Percentiles rank a stretch among this genome's conserved stretches.
Conservation (phyloP, 2,329 filamentous ascomycete species). For the Alternaria rosae region DNA sequence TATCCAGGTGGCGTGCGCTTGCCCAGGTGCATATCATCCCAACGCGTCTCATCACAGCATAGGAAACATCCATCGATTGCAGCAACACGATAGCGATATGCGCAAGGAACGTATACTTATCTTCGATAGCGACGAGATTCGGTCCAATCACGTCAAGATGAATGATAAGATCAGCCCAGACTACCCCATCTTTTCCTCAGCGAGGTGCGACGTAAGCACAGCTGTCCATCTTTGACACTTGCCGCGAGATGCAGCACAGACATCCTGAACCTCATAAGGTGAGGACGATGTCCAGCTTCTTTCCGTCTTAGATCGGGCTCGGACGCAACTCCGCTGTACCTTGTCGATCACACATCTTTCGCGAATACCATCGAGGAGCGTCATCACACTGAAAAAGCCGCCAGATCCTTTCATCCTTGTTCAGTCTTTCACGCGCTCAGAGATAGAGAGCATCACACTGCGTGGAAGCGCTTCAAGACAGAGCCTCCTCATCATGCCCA, state of each 20-base stretch:
- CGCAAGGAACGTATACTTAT: background rate
- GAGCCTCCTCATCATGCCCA: background rate
- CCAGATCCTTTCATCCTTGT: background rate
- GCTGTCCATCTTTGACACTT: background rate
- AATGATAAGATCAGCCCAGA: background rate
- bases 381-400: background rate
- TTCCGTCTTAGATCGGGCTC: background rate
- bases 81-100: background rate
- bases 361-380: too few relatives aligned
- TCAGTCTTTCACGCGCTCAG: background rate
- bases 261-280: background rate
- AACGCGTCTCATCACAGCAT: background rate
- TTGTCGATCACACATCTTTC: background rate
- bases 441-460: background rate
- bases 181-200: background rate
- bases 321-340: background rate
- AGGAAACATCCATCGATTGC: background rate
- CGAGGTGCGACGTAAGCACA: background rate
- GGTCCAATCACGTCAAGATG: background rate
- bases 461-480: background rate
- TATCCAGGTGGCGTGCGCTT: background rate
- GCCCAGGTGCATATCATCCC: background rate
- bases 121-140: background rate
- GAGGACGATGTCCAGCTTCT: background rate
- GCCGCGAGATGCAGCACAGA: background rate